Evolutionary conservation across 2,329 filamentous ascomycete species (phyloP).

Genomic region (Cladosporium colombiae): DNA sequence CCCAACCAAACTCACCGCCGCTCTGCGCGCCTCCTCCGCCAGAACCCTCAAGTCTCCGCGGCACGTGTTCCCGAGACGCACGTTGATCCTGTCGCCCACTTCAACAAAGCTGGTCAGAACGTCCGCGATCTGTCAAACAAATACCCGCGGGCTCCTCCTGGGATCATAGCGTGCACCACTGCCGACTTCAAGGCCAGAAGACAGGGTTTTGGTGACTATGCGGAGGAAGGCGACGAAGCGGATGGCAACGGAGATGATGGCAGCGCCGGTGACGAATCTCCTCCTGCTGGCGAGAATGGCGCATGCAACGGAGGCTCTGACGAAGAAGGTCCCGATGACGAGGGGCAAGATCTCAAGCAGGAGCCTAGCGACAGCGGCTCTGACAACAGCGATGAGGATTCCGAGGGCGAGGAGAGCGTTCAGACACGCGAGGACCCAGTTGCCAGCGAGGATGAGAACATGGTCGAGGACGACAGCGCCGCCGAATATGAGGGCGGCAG

Average conservation of each 20-base stretch:
- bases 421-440: neutral
- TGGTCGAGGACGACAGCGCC: neutral
- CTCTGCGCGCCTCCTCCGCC: neutral
- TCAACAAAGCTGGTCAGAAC: neutral
- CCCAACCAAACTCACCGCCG: neutral
- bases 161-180: too few species aligned
- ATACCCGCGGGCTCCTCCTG: too few species aligned
- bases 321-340: neutral
- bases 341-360: neutral
- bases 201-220: neutral
- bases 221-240: neutral
- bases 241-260: neutral
- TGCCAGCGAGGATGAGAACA: neutral
- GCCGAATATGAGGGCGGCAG: neutral
- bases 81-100: neutral
- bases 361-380: neutral
- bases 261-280: neutral
- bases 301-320: neutral
- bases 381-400: neutral
- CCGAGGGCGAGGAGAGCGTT: neutral
- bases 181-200: too few species aligned
- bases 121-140: neutral
- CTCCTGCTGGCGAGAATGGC: neutral
- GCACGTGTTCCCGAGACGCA: neutral
- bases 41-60: neutral